phyloP scores from a whole-genome alignment of 331 rosid genomes.

The Phaseolus coccineus region DNA sequence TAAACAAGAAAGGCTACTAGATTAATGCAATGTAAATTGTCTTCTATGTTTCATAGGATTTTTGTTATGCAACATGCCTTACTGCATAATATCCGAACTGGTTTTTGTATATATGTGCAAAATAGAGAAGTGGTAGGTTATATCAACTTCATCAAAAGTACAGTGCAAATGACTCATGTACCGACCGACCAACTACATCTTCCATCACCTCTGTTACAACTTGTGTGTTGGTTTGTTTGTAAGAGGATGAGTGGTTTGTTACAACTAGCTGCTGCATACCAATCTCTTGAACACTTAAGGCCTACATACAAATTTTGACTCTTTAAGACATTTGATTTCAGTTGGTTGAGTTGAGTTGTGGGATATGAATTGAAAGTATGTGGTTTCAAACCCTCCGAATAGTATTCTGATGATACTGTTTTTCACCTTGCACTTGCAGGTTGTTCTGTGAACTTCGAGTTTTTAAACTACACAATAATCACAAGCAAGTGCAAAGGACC shows the following conservation, averaged over 20 bases:
- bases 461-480: conserved; percentile 79
- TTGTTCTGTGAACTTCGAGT: conserved; percentile 92
- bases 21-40: not conserved
- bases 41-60: not conserved
- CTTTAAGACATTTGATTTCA: not conserved
- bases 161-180: not conserved
- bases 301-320: not conserved
- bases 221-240: conserved; percentile 6
- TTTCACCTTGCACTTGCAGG: conserved; percentile 63
- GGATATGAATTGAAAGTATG: not conserved
- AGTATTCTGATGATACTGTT: conserved; percentile 23
- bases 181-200: not conserved
- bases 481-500: conserved; percentile 97
- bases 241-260: not conserved
- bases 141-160: too few relatives aligned
- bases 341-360: not conserved
- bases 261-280: not conserved
- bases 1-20: not conserved
- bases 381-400: not conserved
- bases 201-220: conserved; percentile 24
- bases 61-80: not conserved
- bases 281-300: too few relatives aligned
- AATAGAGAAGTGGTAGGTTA: too few relatives aligned
- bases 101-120: too few relatives aligned
- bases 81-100: too few relatives aligned